Evolutionary conservation across 2,329 filamentous ascomycete genomes (phyloP), one percentile per base, ranked within the genome.

Genomic region (Hysterium pulicare): DNA sequence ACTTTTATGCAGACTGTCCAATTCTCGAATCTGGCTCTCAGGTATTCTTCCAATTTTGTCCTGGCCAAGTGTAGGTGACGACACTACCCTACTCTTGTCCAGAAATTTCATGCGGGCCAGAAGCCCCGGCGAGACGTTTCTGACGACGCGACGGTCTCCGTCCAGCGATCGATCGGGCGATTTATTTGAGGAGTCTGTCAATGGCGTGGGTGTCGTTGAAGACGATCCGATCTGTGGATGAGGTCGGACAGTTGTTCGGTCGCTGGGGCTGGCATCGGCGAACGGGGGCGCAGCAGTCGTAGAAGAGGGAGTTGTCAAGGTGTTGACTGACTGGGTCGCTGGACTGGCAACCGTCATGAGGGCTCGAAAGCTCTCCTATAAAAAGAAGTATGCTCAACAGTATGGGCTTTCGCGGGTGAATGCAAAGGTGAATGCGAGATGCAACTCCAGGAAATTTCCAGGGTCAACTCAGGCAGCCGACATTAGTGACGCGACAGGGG

Each of bases 21-120:
- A 77, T 57, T 82, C 75, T 53, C 81, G 78, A 44, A 89, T 74
- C 56, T 87, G 83, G 51, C 82, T 74, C 65, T 87, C 82, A 55
- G 84, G 76, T 41, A 89, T 80, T 46, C 84, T 81, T 51, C 84
- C 84, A 56, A 87, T 74, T 57, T 70, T 68, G 38, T 78, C 75
- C 8, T 47, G 46, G 24, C 42, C 42, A 36, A 40, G 63, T 57
- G 55, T 40, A 66, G 51, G n/a, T 44, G 53, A 33, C 61, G 62
- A 32, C 67, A 59, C 48, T 67, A 54, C 64, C 43, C 78, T 48
- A 52, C 50, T 53, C 47, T 49, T 56, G 50, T 47, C 44, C 43
- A 74, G 61, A 42, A 67, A 66, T 42, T 66, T 65, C 57, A 72
- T 68, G 54, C 70, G 69, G 40, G 64, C 65, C 50, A 71, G 58